A percentile compares a stretch with the other conserved stretches of the same genome.
phyloP scores from a whole-genome alignment of 2,329 filamentous ascomycete species.

The Cercospora berteroae region DNA sequence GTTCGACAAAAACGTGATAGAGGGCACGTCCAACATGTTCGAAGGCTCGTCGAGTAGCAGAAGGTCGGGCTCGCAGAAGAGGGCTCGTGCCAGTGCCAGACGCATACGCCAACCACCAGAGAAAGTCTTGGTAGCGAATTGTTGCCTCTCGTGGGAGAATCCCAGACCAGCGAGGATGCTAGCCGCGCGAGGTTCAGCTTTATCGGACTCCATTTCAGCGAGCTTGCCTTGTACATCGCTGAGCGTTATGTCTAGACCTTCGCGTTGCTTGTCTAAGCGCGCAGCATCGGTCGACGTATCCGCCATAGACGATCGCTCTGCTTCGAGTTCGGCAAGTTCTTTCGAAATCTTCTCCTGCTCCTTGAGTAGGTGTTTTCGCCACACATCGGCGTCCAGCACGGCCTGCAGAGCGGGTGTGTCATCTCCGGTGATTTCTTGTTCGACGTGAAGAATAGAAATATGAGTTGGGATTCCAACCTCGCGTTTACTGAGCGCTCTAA shows the following conservation, averaged over 20 bases:
- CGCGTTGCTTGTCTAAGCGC: slow-evolving; percentile 79
- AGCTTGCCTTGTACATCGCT: slow-evolving; percentile 90
- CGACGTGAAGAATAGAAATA: slow-evolving; percentile 97
- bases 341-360: slow-evolving; percentile 84
- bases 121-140: slow-evolving; percentile 93
- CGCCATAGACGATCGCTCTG: slow-evolving; percentile 73
- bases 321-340: slow-evolving; percentile 73
- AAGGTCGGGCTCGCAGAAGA: slow-evolving; percentile 97
- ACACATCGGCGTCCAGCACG: slow-evolving; percentile 94
- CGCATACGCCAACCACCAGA: slow-evolving; percentile 99
- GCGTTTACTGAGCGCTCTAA: slow-evolving; percentile 86
- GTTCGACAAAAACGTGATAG: slow-evolving; percentile 94
- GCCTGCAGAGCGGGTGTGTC: slow-evolving; percentile 94
- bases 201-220: slow-evolving; percentile 98
- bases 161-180: slow-evolving; percentile 96
- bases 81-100: slow-evolving; percentile 84
- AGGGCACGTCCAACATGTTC: slow-evolving; percentile 59
- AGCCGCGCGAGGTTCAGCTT: slow-evolving; percentile 90
- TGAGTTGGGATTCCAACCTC: slow-evolving; percentile 93
- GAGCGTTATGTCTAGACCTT: slow-evolving; percentile 84
- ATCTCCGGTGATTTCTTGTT: slow-evolving; percentile 96
- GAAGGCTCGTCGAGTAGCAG: slow-evolving; percentile 97
- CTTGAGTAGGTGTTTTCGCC: slow-evolving; percentile 89
- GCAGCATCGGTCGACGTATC: slow-evolving; percentile 89
- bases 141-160: slow-evolving; percentile 90